Base-by-base conservation (phyloP, 129 eudicot genomes). In the Sambucus nigra region DNA sequence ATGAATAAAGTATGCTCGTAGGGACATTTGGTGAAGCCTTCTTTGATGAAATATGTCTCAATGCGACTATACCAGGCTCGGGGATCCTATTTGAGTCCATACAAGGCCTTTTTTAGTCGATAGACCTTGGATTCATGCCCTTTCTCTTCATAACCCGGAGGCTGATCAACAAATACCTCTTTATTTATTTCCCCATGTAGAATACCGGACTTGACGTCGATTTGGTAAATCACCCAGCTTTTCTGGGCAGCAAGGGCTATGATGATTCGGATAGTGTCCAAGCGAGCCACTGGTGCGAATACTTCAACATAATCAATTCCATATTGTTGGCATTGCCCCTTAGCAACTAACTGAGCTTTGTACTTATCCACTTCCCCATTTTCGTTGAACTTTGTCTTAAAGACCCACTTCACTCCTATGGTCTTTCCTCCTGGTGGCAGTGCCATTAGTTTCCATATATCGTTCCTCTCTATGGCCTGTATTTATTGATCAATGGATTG, bases 401-500 rank as follows among this genome's bases (percentile, higher is more conserved):
- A 64, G 5, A 44, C 61, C 53, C 42, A 53, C 21, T 54, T 64
- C 1, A 64, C 45, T 3, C 54, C 54, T 1, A 64, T 53, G 1
- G 18, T 48, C 17, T 53, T 44, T 2, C 25, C 40, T 16, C 45
- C 62, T 2, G 10, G 2, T n/a, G 69, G 61, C 4, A 53, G 33
- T 2, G 18, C 27, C 4, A 25, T 15, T 26, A 64, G 18, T 11
- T n/a, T 5, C 69, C 42, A 64, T 1, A 47, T 41, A 0, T 19
- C 29, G 11, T 64, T 64, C 35, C 21, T 26, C 21, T 64, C 55
- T 1, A 64, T 64, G 1, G 61, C 21, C 0, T 25, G 21, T 1
- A 64, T 53, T 27, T 63, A 44, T 16, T 8, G 0, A 0, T 27
- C 25, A 54, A 60, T 60, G 2, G 55, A 25, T n/a, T 46, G 5